These are phyloP conservation scores for Russula olivacea DNA, from an alignment of 768 basidiomycete genomes.

Conservation along the genomic window DNA sequence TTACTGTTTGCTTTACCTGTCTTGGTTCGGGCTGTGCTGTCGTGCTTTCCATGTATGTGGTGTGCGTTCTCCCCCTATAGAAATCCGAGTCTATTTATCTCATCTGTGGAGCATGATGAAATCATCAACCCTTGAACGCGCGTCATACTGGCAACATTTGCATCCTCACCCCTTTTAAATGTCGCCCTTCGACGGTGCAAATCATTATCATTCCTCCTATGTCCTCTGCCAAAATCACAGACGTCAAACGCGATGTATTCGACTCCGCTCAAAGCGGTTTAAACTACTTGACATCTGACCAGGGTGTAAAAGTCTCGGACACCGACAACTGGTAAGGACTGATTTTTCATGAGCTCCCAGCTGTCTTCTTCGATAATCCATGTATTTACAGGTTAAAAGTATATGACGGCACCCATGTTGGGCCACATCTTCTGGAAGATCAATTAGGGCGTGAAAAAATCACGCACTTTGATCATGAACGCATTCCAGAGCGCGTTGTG, in stretches of 20 bases:
- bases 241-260: constrained; percentile 34
- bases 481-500: constrained; percentile 74
- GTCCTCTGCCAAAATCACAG: constrained; percentile 16
- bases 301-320: constrained; percentile 52
- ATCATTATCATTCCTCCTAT: neutral
- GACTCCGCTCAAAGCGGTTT: constrained; percentile 27
- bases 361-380: neutral
- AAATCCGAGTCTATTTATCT: neutral
- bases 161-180: neutral
- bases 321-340: constrained; percentile 57
- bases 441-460: constrained; percentile 72
- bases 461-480: constrained; percentile 78
- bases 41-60: neutral
- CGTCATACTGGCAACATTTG: neutral
- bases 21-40: constrained; percentile 6
- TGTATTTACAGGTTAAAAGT: constrained; percentile 50
- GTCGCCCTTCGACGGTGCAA: neutral
- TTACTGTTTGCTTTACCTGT: neutral
- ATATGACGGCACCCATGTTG: constrained; percentile 42
- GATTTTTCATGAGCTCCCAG: neutral
- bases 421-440: constrained; percentile 75
- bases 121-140: neutral
- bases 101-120: neutral
- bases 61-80: constrained; percentile 1
- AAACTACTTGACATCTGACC: constrained; percentile 50